phyloP scores from a whole-genome alignment of 164 flowering plant genomes.

The Macadamia tetraphylla region DNA sequence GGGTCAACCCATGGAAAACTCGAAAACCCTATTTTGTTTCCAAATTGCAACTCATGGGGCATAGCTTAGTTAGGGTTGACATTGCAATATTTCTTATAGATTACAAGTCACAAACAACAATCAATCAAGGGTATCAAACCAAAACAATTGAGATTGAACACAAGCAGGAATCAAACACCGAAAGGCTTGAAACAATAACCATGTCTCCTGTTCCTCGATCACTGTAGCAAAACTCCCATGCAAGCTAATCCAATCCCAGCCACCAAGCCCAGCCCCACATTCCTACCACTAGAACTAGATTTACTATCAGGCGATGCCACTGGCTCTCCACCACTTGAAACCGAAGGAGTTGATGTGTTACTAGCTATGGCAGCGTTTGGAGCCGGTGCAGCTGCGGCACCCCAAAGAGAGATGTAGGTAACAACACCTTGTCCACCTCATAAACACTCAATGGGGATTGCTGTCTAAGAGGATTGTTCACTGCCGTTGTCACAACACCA shows the following conservation, averaged over 20 bases:
- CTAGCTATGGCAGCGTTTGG: constrained; percentile 21
- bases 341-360: constrained; percentile 4
- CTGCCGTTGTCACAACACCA: constrained; percentile 39
- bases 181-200: neutral
- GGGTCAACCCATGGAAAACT: too few species aligned
- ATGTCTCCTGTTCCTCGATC: neutral
- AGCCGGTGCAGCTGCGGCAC: constrained; percentile 24
- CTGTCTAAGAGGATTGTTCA: constrained; percentile 44
- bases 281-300: constrained; percentile 23
- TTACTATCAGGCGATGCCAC: constrained; percentile 4
- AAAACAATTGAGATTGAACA: too few species aligned
- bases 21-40: too few species aligned
- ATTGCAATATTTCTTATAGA: too few species aligned
- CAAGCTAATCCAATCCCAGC: constrained; percentile 31
- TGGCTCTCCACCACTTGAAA: neutral
- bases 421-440: constrained; percentile 61
- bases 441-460: constrained; percentile 63
- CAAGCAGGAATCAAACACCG: too few species aligned
- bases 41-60: too few species aligned
- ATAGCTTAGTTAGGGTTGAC: too few species aligned
- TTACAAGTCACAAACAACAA: too few species aligned
- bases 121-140: too few species aligned
- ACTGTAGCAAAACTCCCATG: constrained; percentile 30
- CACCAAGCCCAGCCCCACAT: constrained; percentile 31
- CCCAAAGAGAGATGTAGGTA: constrained; percentile 53